A percentile compares a stretch with the other conserved stretches of the same genome.
Conservation (phyloP, 225 moss, liverwort and hornwort genomes). For the Antitrichia curtipendula region DNA sequence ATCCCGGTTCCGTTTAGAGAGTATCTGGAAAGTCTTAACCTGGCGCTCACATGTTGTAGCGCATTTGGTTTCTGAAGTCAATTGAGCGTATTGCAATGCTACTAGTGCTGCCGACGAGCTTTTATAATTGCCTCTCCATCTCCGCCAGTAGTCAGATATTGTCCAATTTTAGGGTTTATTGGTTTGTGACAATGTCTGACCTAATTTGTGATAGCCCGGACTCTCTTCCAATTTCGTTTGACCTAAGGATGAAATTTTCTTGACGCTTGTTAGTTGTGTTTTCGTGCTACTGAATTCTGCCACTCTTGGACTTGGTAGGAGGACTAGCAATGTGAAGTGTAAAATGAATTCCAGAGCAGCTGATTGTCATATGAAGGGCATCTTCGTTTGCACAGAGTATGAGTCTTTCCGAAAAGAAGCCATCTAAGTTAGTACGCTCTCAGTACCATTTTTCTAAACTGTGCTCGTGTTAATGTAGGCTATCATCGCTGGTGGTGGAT, state of each 20-base stretch:
- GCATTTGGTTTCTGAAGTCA: background rate
- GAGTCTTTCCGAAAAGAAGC: background rate
- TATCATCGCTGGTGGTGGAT: constrained; percentile 90
- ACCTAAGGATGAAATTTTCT: background rate
- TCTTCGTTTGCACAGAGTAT: background rate
- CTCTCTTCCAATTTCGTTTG: background rate
- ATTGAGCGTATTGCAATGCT: background rate
- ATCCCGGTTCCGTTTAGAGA: background rate
- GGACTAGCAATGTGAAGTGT: background rate
- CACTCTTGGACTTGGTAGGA: background rate
- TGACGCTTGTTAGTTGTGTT: background rate
- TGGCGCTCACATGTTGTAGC: no score
- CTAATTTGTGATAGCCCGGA: background rate
- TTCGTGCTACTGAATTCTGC: background rate
- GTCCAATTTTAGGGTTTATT: background rate
- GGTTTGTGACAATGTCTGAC: background rate
- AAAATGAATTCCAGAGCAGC: background rate
- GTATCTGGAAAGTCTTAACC: background rate
- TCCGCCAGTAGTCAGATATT: background rate
- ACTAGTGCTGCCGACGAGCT: background rate
- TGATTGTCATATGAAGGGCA: background rate
- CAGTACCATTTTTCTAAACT: background rate
- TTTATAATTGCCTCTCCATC: background rate
- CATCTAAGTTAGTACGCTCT: background rate
- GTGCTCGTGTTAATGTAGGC: constrained; percentile 26